Percentiles rank a stretch among this genome's conserved stretches.
Conservation (phyloP, 768 basidiomycete genomes). For the Lactarius deliciosus region DNA sequence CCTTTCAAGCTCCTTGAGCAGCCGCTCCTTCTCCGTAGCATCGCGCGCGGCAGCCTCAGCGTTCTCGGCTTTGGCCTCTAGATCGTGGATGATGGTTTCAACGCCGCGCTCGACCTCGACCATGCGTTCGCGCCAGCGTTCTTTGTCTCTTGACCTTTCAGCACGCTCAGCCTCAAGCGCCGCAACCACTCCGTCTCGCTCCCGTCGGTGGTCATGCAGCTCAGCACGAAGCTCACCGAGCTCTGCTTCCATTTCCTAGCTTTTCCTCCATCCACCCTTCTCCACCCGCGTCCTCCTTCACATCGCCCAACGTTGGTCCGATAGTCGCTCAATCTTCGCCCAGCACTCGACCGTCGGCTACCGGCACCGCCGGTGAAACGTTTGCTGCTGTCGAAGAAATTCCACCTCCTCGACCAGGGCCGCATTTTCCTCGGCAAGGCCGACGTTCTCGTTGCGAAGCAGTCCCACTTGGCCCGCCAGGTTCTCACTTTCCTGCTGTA, state of each 20-base stretch:
- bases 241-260: constrained; percentile 47
- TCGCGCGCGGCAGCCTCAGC: constrained; percentile 50
- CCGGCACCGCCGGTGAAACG: constrained; percentile 26
- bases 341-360: constrained; percentile 39
- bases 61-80: constrained; percentile 55
- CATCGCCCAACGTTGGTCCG: constrained; percentile 54
- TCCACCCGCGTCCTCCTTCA: constrained; percentile 59
- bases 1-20: constrained; percentile 48
- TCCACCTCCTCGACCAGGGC: constrained; percentile 26
- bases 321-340: constrained; percentile 52
- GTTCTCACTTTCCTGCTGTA: constrained; percentile 83
- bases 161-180: constrained; percentile 54
- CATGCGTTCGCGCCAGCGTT: constrained; percentile 71
- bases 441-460: constrained; percentile 48
- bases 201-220: constrained; percentile 39
- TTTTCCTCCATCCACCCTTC: constrained; percentile 76
- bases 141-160: constrained; percentile 64
- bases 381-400: constrained; percentile 24
- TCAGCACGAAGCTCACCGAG: constrained; percentile 38
- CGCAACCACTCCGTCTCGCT: constrained; percentile 41
- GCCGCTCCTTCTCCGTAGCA: constrained; percentile 41
- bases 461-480: constrained; percentile 53
- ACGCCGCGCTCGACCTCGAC: constrained; percentile 69
- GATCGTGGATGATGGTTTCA: constrained; percentile 58
- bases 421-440: constrained; percentile 27